Evolutionary conservation across 371 early-diverging fungal genomes (phyloP), one percentile per base, ranked within the genome.

Genomic region (Entomophthora muscae): DNA sequence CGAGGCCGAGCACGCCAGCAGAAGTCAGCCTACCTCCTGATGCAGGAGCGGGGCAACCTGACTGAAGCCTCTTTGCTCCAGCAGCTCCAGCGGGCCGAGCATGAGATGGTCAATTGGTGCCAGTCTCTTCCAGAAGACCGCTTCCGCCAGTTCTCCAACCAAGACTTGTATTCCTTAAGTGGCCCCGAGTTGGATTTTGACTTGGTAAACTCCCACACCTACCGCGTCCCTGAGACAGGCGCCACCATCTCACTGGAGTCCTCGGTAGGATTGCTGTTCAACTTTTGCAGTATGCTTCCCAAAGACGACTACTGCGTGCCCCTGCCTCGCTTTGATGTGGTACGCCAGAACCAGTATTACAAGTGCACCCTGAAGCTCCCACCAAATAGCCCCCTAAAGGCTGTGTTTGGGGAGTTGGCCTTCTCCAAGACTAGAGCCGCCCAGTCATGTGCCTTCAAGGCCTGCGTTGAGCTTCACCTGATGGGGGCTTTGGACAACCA

Each of bases 1-100:
- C 81, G 95, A n/a, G 97, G 97, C 1, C 78, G 97, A n/a, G 97
- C 95, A 0, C 76, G 97, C 1, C 75, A 80, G 61, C 63, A 67
- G n/a, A 71, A 80, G 29, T 89, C 93, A 17, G 76, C 76, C 22
- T 95, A 83, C 65, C 72, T 91, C 31, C 72, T 90, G 2, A 71
- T 96, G 75, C 71, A 72, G 53, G 89, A 87, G 59, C 62, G 68
- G 23, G 76, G 73, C 5, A 76, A 81, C 59, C 51, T 64, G 0
- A 67, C 66, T 3, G 76, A 83, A 29, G 64, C 62, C 0, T 67
- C 60, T 2, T 64, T 70, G n/a, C 53, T 81, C 1, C 64, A 71
- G 10, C 73, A 74, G 22, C 71, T 84, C 30, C 64, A 72, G 58
- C 32, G 58, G 1, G 58, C 72, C 0, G 91, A 89, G 63, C 26